Evolutionary conservation across 2,329 filamentous ascomycete genomes (phyloP).

Genomic region (Fusarium veterinarium): DNA sequence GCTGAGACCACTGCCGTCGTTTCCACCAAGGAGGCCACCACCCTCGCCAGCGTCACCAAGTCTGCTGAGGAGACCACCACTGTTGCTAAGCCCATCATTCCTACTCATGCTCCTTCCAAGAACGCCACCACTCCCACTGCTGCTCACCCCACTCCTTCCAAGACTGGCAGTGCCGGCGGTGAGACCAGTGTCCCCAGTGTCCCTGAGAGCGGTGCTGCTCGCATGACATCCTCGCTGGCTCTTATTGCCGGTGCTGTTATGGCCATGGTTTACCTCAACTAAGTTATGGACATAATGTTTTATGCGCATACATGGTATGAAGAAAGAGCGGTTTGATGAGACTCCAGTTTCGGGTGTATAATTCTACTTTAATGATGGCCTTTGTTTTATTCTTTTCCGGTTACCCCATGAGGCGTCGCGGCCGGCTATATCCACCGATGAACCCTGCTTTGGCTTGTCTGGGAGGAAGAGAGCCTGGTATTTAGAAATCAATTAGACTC

Average conservation of each 20-base stretch:
- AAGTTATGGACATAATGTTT: constrained; percentile 40
- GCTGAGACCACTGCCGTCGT: constrained; percentile 22
- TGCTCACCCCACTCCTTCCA: constrained; percentile 18
- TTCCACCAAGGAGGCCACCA: constrained; percentile 32
- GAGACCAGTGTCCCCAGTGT: constrained; percentile 38
- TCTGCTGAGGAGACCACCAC: constrained; percentile 18
- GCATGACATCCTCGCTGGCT: constrained; percentile 48
- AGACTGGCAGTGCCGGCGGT: constrained; percentile 17
- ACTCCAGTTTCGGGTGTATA: constrained; percentile 42
- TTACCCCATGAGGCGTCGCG: constrained; percentile 45
- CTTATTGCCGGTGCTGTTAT: constrained; percentile 50
- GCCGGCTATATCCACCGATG: constrained; percentile 38
- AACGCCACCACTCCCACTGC: constrained; percentile 26
- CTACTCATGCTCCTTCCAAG: constrained; percentile 26
- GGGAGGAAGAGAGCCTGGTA: constrained; percentile 40
- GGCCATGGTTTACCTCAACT: constrained; percentile 50
- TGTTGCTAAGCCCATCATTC: constrained; percentile 24
- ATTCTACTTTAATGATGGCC: constrained; percentile 45
- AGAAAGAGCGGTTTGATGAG: constrained; percentile 42
- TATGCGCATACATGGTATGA: constrained; percentile 23
- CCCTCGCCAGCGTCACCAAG: constrained; percentile 37
- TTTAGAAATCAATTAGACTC: constrained; percentile 43
- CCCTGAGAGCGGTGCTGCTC: constrained; percentile 47
- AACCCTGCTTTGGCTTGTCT: constrained; percentile 36
- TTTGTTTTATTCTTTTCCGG: constrained; percentile 44